phyloP scores from a whole-genome alignment of 176 grass and related monocot species.

The Urochloa ruziziensis region DNA sequence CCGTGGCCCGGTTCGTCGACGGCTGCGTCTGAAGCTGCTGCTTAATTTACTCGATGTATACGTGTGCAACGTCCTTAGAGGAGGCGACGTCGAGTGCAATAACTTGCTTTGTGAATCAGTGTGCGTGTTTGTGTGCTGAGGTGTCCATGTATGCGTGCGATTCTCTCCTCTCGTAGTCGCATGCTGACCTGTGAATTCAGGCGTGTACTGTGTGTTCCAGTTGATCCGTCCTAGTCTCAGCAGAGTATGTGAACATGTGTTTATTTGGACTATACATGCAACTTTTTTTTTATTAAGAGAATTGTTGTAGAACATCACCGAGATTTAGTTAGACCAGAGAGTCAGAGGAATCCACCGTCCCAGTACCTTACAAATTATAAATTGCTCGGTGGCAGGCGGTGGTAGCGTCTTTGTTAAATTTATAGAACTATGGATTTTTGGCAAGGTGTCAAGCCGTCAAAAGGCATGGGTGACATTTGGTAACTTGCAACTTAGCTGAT shows the following conservation, averaged over 20 bases:
- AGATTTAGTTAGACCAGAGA: no score
- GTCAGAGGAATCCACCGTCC: no score
- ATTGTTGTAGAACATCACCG: background rate
- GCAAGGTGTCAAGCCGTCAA: no score
- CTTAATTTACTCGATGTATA: background rate
- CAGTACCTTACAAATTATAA: no score
- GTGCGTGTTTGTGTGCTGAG: background rate
- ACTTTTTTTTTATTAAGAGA: background rate
- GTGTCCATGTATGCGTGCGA: background rate
- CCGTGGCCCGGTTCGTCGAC: slow-evolving; percentile 45
- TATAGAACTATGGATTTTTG: no score
- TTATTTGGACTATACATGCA: background rate
- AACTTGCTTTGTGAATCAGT: background rate
- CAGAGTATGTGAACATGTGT: no score
- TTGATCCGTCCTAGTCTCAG: background rate
- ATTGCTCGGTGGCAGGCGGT: no score
- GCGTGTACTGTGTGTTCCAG: background rate
- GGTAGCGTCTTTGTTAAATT: no score
- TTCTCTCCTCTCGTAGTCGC: background rate
- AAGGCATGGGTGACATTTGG: no score
- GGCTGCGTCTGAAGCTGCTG: background rate
- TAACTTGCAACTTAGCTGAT: background rate
- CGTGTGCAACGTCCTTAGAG: background rate
- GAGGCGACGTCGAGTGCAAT: background rate
- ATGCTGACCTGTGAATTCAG: background rate